Evolutionary conservation across 1,284 basidiomycete genomes (phyloP).

Genomic region (Psilocybe mexicana): DNA sequence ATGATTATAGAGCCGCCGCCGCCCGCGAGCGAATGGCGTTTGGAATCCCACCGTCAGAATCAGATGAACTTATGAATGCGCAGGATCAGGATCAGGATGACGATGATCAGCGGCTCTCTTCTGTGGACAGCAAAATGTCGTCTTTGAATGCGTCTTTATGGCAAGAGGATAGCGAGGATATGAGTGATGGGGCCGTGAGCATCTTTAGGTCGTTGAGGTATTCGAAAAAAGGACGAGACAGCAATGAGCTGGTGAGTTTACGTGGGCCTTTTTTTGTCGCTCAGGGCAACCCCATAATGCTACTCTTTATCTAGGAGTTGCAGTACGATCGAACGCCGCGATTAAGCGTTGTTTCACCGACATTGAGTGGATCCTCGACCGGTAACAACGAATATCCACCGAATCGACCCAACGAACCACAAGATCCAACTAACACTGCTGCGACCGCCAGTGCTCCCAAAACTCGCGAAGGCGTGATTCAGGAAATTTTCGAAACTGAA

Average conservation of each 20-base stretch:
- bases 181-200: slow-evolving; percentile 54
- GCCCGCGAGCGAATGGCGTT: slow-evolving; percentile 46
- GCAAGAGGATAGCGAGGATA: slow-evolving; percentile 39
- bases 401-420: slow-evolving; percentile 6
- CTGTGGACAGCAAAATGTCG: slow-evolving; percentile 50
- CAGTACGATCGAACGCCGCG: slow-evolving; percentile 12
- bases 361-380: slow-evolving; percentile 28
- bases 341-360: slow-evolving; percentile 27
- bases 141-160: slow-evolving; percentile 46
- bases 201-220: slow-evolving; percentile 47
- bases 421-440: not conserved
- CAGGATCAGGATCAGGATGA: slow-evolving; percentile 14
- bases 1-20: slow-evolving; percentile 40
- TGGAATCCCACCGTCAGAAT: slow-evolving; percentile 45
- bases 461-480: slow-evolving; percentile 27
- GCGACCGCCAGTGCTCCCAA: slow-evolving; percentile 1
- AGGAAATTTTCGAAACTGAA: slow-evolving; percentile 66
- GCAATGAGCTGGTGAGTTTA: slow-evolving; percentile 5
- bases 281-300: too few relatives aligned
- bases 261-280: too few relatives aligned
- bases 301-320: not conserved
- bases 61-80: slow-evolving; percentile 31
- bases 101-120: slow-evolving; percentile 29
- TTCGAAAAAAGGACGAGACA: slow-evolving; percentile 16
- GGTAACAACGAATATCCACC: slow-evolving; percentile 15